Evolutionary conservation across 306 rosid genomes (phyloP), one percentile per base, ranked within the genome.

Genomic region (Lathyrus tuberosus): DNA sequence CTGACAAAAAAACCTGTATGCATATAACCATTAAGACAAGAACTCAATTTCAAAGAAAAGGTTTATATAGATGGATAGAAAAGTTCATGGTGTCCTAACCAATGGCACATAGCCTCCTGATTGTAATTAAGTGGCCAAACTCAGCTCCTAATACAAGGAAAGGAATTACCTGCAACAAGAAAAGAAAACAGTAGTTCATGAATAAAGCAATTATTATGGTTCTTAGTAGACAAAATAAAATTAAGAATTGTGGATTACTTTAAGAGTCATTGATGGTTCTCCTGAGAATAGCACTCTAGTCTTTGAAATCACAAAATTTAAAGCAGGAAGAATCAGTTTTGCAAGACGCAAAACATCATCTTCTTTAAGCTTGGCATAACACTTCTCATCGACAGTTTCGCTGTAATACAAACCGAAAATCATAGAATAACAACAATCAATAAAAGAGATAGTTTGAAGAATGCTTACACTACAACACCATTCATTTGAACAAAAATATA

Each of bases 251-350:
- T 11, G 43, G 18, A 40, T 87, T 90, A 94, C 97, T 80, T 86
- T 94, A 37, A 94, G 86, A 58, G 95, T 94, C 89, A 72, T 88
- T 74, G 90, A 83, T 54, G 99, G 91, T 71, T 91, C 92, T 77
- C 97, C 97, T 2, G 95, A 91, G 83, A 91, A 94, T 16, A 85
- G 67, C 49, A 41, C 80, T 69, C 87, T 82, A 14, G 80, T 75
- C 86, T 77, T 88, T 61, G 85, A 83, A 69, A 88, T 78, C 48
- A 76, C 83, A 67, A 94, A 79, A 74, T 94, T 94, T 57, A 78
- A 62, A 65, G 88, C 81, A 18, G 97, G 95, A 56, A 87, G 95
- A 72, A 80, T 69, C 72, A 77, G 18, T 76, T 83, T 87, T 26
- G 88, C 92, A 28, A 88, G 69, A 28, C 81, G 77, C 60, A 87